These are phyloP conservation scores for Syzygium grande DNA, from an alignment of 345 rosid species.

Conservation along the genomic window DNA sequence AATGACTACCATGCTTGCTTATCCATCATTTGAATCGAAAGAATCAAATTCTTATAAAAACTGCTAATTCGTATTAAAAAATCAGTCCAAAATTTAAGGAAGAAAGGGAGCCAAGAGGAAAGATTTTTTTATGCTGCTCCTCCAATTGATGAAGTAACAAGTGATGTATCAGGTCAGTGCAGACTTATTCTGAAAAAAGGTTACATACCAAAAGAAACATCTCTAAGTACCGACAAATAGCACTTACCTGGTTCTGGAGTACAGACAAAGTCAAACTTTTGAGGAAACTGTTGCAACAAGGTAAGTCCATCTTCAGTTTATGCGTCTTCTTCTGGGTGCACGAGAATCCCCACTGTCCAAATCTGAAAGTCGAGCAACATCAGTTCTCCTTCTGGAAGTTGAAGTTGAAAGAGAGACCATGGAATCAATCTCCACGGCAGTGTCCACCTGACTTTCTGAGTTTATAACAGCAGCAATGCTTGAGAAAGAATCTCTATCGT, in stretches of 20 bases:
- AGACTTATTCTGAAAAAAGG: background rate
- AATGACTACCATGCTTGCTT: background rate
- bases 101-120: background rate
- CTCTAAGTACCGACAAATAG: background rate
- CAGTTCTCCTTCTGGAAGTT: conserved; percentile 71
- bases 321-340: conserved; percentile 69
- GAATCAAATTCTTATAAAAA: background rate
- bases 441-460: conserved; percentile 80
- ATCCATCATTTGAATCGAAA: background rate
- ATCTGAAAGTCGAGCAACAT: conserved; percentile 65
- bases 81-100: background rate
- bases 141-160: background rate
- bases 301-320: conserved; percentile 20
- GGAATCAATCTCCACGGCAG: conserved; percentile 80
- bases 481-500: conserved; percentile 89
- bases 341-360: conserved; percentile 81
- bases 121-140: background rate
- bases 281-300: background rate
- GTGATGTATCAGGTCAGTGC: background rate
- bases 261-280: background rate
- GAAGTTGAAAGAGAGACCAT: conserved; percentile 77
- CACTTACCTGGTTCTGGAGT: background rate
- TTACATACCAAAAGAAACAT: background rate
- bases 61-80: background rate
- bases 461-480: conserved; percentile 82